phyloP scores from a whole-genome alignment of 169 alveolate species.

The Plasmodium gonderi region DNA sequence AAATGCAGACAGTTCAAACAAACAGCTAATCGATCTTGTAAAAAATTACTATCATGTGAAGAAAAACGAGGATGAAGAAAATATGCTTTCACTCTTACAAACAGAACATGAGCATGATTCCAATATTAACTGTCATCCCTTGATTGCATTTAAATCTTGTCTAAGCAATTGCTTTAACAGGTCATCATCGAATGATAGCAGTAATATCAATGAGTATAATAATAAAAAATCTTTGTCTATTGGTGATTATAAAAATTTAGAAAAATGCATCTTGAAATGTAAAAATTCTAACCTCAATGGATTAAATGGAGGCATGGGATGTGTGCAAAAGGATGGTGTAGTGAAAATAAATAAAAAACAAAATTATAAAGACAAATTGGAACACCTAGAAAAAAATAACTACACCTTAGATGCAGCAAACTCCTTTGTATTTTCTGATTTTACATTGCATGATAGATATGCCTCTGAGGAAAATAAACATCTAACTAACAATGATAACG shows the following conservation, averaged over 20 bases:
- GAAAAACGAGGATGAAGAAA: conserved; percentile 1
- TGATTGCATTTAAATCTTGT: conserved; percentile 6
- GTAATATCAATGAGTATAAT: background rate
- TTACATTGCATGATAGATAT: background rate
- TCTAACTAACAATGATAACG: background rate
- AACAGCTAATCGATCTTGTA: background rate
- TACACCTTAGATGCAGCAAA: background rate
- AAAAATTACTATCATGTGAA: conserved; percentile 6
- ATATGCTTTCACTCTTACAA: background rate
- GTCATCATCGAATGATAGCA: background rate
- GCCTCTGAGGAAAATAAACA: background rate
- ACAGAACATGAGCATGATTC: conserved; percentile 3
- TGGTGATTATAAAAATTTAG: conserved; percentile 16
- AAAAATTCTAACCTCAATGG: background rate
- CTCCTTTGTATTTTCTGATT: background rate
- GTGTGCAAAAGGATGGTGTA: background rate
- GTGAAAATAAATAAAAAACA: background rate
- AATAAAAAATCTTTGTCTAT: background rate
- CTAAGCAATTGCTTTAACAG: conserved; percentile 12
- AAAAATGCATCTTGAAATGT: conserved; percentile 30
- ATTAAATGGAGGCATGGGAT: background rate
- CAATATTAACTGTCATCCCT: conserved; percentile 6
- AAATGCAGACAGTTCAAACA: background rate
- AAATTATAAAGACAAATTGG: background rate
- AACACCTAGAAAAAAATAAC: background rate